Evolutionary conservation across 257 asterid species (phyloP).

Genomic region (Capsicum baccatum): DNA sequence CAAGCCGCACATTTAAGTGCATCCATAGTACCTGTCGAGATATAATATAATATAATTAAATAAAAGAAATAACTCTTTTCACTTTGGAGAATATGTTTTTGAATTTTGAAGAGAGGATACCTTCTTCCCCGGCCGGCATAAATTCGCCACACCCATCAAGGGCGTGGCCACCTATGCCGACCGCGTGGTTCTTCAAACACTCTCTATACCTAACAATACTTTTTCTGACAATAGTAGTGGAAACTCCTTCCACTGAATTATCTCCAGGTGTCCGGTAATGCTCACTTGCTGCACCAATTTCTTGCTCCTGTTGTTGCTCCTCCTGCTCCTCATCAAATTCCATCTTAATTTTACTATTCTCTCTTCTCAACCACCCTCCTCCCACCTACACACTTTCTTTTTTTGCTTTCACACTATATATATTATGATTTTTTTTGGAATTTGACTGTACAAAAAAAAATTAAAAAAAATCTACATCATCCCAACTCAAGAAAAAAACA

Average conservation of each 20-base stretch:
- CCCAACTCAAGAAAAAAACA: background rate
- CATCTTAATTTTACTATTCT: conserved; percentile 30
- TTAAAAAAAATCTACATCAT: conserved; percentile 32
- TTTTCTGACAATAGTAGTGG: conserved; percentile 12
- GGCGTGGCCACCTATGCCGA: conserved; percentile 74
- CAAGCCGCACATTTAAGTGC: conserved; percentile 79
- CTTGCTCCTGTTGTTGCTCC: conserved; percentile 14
- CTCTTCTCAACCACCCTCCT: background rate
- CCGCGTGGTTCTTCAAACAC: conserved; percentile 80
- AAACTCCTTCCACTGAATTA: conserved; percentile 27
- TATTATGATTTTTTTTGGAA: background rate
- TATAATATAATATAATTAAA: too few species aligned
- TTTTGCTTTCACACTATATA: background rate
- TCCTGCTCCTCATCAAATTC: conserved; percentile 52
- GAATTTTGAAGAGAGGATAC: background rate
- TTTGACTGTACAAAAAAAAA: background rate
- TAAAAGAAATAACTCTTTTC: too few species aligned
- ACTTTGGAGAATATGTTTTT: too few species aligned
- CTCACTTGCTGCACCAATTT: conserved; percentile 20
- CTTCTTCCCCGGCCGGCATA: conserved; percentile 73
- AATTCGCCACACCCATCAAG: conserved; percentile 85
- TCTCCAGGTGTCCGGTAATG: conserved; percentile 27
- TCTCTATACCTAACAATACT: conserved; percentile 53
- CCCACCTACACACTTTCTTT: background rate
- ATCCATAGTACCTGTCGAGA: conserved; percentile 42